These are phyloP conservation scores for Candida broadrunensis DNA, from an alignment of 805 yeast species.

Conservation along the genomic window DNA sequence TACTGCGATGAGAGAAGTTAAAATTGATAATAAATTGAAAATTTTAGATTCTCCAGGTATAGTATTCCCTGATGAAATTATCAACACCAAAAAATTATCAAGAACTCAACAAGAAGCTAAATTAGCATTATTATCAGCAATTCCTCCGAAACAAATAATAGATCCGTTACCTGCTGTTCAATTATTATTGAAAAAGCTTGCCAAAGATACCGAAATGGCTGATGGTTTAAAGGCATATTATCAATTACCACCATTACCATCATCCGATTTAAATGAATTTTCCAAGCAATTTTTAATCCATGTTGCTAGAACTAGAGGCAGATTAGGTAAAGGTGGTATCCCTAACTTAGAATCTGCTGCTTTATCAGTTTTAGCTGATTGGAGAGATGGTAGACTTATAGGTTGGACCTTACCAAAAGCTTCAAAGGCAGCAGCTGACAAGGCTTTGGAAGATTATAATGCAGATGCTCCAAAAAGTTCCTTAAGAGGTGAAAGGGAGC, in stretches of 20 bases:
- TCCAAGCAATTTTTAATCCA: conserved; percentile 86
- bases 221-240: conserved; percentile 72
- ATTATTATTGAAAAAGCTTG: conserved; percentile 68
- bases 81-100: conserved; percentile 38
- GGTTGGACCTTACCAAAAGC: conserved; percentile 84
- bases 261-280: conserved; percentile 68
- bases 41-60: conserved; percentile 96
- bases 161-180: conserved; percentile 86
- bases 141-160: conserved; percentile 79
- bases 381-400: conserved; percentile 93
- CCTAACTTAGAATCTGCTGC: conserved; percentile 90
- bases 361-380: conserved; percentile 76
- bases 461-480: conserved; percentile 36
- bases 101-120: conserved; percentile 80
- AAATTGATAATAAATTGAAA: conserved; percentile 84
- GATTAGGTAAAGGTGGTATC: conserved; percentile 89
- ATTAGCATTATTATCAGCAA: conserved; percentile 79
- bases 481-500: conserved; percentile 42
- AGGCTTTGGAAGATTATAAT: conserved; percentile 15
- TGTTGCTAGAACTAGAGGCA: conserved; percentile 88
- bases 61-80: conserved; percentile 75
- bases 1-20: conserved; percentile 85
- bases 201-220: conserved; percentile 74
- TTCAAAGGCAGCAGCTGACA: conserved; percentile 39
- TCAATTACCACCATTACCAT: conserved; percentile 76